Percentiles rank a stretch among this genome's conserved stretches.
Conservation (phyloP, 441 rosid genomes). For the Viola pubescens region DNA sequence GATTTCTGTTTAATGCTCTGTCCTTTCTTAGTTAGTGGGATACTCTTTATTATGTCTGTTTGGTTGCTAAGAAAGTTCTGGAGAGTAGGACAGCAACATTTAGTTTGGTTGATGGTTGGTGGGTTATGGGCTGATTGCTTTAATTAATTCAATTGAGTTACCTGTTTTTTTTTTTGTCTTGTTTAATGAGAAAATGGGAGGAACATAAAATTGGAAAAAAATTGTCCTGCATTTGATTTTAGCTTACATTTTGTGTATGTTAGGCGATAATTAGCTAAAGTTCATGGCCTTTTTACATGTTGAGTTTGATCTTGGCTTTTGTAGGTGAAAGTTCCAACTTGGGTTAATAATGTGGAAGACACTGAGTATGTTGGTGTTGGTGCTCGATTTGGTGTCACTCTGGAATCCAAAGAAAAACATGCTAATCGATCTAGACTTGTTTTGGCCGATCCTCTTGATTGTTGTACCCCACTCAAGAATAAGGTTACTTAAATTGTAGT, state of each 20-base stretch:
- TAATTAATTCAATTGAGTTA: not conserved
- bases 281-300: not conserved
- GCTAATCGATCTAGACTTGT: conserved; percentile 60
- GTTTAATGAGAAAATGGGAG: conserved; percentile 10
- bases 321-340: conserved; percentile 91
- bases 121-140: not conserved
- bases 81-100: not conserved
- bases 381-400: conserved; percentile 82
- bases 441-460: conserved; percentile 87
- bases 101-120: not conserved
- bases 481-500: conserved; percentile 41
- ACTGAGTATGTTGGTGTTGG: conserved; percentile 95
- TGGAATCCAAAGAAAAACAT: conserved; percentile 86
- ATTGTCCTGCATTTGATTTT: not conserved
- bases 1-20: not conserved
- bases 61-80: no score
- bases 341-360: conserved; percentile 65
- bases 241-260: not conserved
- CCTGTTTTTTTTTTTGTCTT: not conserved
- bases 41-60: no score
- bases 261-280: no score
- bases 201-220: not conserved
- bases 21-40: no score
- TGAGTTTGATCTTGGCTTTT: conserved; percentile 8
- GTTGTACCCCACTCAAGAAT: conserved; percentile 50